Conservation (phyloP, 116 monocot species). For the Cymodocea nodosa region DNA sequence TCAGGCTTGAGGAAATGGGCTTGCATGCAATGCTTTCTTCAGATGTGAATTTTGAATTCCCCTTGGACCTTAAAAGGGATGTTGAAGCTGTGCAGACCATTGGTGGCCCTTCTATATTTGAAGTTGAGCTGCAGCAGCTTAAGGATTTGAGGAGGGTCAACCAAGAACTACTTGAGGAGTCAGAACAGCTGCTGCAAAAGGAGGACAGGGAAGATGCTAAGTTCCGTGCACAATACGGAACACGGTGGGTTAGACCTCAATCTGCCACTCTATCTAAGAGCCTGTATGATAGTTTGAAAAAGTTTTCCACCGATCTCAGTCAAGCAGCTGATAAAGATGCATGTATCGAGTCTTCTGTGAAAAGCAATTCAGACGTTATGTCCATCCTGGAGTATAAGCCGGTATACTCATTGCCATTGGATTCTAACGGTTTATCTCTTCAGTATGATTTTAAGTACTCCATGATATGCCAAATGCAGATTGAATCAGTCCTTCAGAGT, state of each 20-base stretch:
- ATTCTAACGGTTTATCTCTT: not conserved
- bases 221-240: slow-evolving; percentile 75
- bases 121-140: slow-evolving; percentile 80
- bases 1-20: slow-evolving; percentile 92
- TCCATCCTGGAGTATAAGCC: slow-evolving; percentile 69
- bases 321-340: slow-evolving; percentile 90
- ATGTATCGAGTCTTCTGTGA: slow-evolving; percentile 64
- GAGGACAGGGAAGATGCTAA: slow-evolving; percentile 78
- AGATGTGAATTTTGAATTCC: slow-evolving; percentile 68
- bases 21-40: slow-evolving; percentile 70
- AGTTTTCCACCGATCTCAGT: slow-evolving; percentile 74
- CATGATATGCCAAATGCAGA: slow-evolving; percentile 6
- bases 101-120: slow-evolving; percentile 73
- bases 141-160: slow-evolving; percentile 91
- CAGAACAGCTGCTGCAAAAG: slow-evolving; percentile 78
- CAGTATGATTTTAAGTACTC: not conserved
- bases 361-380: slow-evolving; percentile 53
- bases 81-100: slow-evolving; percentile 82
- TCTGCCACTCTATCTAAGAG: slow-evolving; percentile 87
- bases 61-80: slow-evolving; percentile 79
- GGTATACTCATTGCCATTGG: slow-evolving; percentile 18
- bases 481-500: slow-evolving; percentile 88
- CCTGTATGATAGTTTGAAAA: slow-evolving; percentile 75
- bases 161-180: slow-evolving; percentile 73
- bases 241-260: slow-evolving; percentile 81